Conservation (phyloP, 495 filamentous ascomycete genomes). For the Lepidopterella palustris region DNA sequence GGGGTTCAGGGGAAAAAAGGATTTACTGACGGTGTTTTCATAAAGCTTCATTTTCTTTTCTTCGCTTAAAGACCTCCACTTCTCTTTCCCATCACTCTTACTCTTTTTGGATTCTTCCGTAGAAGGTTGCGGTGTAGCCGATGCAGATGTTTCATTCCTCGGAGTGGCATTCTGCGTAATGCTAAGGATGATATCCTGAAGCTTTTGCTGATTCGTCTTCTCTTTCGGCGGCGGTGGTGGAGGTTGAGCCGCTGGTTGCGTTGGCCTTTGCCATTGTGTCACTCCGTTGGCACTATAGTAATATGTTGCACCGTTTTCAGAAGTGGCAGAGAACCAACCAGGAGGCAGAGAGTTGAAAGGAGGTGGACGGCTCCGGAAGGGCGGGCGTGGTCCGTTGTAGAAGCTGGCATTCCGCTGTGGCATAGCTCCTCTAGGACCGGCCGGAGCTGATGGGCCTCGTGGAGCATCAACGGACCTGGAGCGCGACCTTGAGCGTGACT, state of each 20-base stretch:
- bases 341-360: constrained; percentile 57
- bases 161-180: constrained; percentile 66
- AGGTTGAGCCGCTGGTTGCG: constrained; percentile 55
- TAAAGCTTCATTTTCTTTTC: constrained; percentile 92
- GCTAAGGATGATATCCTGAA: constrained; percentile 81
- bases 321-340: constrained; percentile 71
- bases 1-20: neutral
- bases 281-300: constrained; percentile 71
- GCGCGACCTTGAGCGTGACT: constrained; percentile 48
- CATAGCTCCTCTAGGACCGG: constrained; percentile 57
- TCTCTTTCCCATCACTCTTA: constrained; percentile 71
- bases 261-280: constrained; percentile 76
- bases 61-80: constrained; percentile 69
- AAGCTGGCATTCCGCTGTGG: constrained; percentile 56
- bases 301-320: constrained; percentile 62
- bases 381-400: constrained; percentile 52
- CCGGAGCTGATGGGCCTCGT: constrained; percentile 49
- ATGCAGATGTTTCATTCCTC: constrained; percentile 50
- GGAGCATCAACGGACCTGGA: constrained; percentile 38
- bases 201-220: constrained; percentile 57
- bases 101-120: constrained; percentile 50
- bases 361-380: constrained; percentile 44
- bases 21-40: constrained; percentile 69
- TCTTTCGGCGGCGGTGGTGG: constrained; percentile 54
- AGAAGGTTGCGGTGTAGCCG: constrained; percentile 43